A percentile compares a stretch with the other conserved stretches of the same genome.
These are phyloP conservation scores for Diplodia intermedia DNA, from an alignment of 2,329 filamentous ascomycete genomes.

Conservation along the genomic window DNA sequence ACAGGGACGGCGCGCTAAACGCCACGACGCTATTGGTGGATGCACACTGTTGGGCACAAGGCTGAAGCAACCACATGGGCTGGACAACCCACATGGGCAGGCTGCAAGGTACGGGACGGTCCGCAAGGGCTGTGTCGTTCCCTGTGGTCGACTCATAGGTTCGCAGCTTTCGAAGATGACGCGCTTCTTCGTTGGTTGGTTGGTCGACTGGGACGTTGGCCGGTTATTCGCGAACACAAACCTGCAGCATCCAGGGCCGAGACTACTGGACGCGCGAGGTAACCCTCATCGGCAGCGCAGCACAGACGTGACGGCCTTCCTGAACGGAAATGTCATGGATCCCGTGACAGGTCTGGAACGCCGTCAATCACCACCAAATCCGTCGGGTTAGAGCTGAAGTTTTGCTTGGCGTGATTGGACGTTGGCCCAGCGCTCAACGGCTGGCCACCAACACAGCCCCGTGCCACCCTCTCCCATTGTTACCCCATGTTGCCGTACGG, in stretches of 20 bases:
- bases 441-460: conserved; percentile 4
- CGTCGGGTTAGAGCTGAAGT: conserved; percentile 1
- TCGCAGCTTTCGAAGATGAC: conserved; percentile 12
- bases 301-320: neutral
- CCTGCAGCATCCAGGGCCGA: conserved; percentile 6
- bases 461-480: neutral
- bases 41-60: neutral
- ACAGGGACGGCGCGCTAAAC: conserved; percentile 4
- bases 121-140: conserved; percentile 8
- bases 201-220: neutral
- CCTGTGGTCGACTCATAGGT: conserved; percentile 15
- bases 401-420: conserved; percentile 3
- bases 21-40: conserved; percentile 1
- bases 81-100: conserved; percentile 16
- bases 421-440: neutral
- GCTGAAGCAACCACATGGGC: conserved; percentile 8
- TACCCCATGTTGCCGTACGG: neutral
- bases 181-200: conserved; percentile 8
- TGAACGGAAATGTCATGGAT: neutral
- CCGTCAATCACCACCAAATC: neutral
- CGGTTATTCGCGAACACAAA: conserved; percentile 14
- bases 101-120: conserved; percentile 28
- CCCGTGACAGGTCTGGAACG: neutral
- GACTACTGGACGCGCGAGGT: conserved; percentile 14
- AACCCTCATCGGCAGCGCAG: neutral